phyloP scores from a whole-genome alignment of 257 asterid species.

The Echium plantagineum region DNA sequence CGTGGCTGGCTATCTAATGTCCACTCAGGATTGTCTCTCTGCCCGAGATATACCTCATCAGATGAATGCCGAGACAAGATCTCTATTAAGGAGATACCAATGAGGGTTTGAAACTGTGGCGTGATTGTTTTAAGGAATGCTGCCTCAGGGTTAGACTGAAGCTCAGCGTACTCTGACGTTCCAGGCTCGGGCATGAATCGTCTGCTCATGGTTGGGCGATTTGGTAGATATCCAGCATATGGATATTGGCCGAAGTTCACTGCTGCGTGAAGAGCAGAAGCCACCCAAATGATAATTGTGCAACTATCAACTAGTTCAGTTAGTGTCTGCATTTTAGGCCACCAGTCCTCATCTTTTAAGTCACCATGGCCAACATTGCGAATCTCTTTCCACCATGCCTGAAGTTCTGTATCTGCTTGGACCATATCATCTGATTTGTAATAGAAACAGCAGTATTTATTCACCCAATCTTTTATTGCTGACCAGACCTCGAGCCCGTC shows the following conservation, averaged over 20 bases:
- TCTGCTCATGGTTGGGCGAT: conserved; percentile 21
- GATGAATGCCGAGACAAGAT: conserved; percentile 22
- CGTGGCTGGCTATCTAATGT: conserved; percentile 16
- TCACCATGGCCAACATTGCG: conserved; percentile 25
- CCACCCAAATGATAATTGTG: conserved; percentile 24
- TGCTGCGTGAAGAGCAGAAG: conserved; percentile 31
- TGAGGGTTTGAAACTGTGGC: conserved; percentile 20
- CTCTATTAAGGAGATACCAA: conserved; percentile 22
- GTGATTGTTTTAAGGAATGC: conserved; percentile 24
- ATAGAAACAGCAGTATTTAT: conserved; percentile 19
- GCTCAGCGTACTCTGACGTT: conserved; percentile 23
- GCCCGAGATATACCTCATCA: conserved; percentile 28
- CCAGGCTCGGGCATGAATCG: conserved; percentile 29
- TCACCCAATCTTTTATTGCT: conserved; percentile 22
- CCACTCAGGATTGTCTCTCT: conserved; percentile 24
- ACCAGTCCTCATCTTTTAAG: conserved; percentile 24
- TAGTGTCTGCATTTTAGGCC: conserved; percentile 23
- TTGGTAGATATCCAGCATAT: conserved; percentile 29
- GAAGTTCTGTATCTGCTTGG: conserved; percentile 20
- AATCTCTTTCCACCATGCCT: conserved; percentile 25
- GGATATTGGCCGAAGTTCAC: conserved; percentile 29
- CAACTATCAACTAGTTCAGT: conserved; percentile 13
- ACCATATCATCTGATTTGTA: conserved; percentile 16
- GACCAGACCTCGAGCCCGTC: conserved; percentile 30
- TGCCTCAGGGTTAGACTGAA: conserved; percentile 17